phyloP scores from a whole-genome alignment of 225 moss, liverwort and hornwort genomes.

The Thuidium tamariscinum region DNA sequence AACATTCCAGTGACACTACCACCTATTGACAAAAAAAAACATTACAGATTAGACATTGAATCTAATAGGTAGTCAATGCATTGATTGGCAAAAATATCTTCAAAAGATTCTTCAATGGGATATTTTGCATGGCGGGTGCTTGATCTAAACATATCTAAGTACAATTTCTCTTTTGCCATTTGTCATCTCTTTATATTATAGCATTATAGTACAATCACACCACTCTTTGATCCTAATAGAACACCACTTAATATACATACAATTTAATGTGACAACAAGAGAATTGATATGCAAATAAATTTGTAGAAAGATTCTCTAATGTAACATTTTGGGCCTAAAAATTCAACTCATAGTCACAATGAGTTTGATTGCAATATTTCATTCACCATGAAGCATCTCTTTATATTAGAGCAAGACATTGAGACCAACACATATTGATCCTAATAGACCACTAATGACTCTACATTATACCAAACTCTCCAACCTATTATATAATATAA shows the following conservation, averaged over 20 bases:
- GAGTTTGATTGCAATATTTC: background rate
- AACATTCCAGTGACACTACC: background rate
- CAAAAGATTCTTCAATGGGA: background rate
- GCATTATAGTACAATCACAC: background rate
- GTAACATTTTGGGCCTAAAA: background rate
- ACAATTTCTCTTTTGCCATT: background rate
- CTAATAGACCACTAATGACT: too few relatives aligned
- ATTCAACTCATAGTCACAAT: too few relatives aligned
- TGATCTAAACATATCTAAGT: background rate
- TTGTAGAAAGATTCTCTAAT: accelerated
- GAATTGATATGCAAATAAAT: background rate
- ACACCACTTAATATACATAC: background rate
- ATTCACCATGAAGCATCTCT: background rate
- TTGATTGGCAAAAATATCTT: background rate
- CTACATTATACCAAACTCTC: too few relatives aligned
- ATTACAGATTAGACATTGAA: background rate
- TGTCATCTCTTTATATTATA: background rate
- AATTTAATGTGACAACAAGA: background rate
- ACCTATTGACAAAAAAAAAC: background rate
- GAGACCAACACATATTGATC: background rate
- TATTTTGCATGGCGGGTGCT: background rate
- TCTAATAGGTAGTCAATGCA: background rate
- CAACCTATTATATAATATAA: too few relatives aligned
- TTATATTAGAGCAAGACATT: background rate
- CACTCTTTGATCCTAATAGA: background rate